Percentiles rank a stretch among this genome's conserved stretches.
Evolutionary conservation across 2,329 filamentous ascomycete species (phyloP).

Genomic region (Apiospora pterosperma): DNA sequence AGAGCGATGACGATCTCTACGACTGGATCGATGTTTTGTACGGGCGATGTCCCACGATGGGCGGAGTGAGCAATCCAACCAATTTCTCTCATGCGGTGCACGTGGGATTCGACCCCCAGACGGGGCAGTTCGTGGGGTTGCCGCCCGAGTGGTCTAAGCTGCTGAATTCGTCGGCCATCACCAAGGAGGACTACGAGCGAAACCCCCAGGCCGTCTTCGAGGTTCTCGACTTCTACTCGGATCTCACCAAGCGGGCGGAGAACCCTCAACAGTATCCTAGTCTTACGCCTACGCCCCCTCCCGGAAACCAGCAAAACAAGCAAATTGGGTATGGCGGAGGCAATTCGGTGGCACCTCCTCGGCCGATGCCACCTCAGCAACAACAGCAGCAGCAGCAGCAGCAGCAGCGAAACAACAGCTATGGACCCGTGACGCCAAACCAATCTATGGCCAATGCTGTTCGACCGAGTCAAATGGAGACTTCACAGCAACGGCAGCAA

Average conservation of each 20-base stretch:
- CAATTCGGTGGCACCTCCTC: slow-evolving; percentile 63
- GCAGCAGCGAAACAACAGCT: slow-evolving; percentile 31
- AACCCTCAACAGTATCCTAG: slow-evolving; percentile 67
- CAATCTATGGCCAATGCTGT: slow-evolving; percentile 35
- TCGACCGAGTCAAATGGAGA: slow-evolving; percentile 42
- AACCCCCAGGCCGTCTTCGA: slow-evolving; percentile 86
- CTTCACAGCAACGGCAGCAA: slow-evolving; percentile 52
- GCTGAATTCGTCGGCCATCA: slow-evolving; percentile 92
- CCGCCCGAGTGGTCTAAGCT: slow-evolving; percentile 97
- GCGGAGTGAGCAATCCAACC: slow-evolving; percentile 95
- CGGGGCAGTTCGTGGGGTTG: slow-evolving; percentile 89
- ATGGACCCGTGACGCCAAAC: slow-evolving; percentile 33
- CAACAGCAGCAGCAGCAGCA: slow-evolving; percentile 17
- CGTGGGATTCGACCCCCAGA: slow-evolving; percentile 94
- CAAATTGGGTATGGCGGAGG: slow-evolving; percentile 58
- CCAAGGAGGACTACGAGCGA: slow-evolving; percentile 97
- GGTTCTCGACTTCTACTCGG: slow-evolving; percentile 81
- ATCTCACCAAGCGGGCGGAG: slow-evolving; percentile 72
- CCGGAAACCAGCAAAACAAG: slow-evolving; percentile 55
- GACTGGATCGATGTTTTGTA: slow-evolving; percentile 99
- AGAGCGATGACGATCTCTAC: slow-evolving; percentile 94
- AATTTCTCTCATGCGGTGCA: slow-evolving; percentile 98
- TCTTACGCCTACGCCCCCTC: slow-evolving; percentile 64
- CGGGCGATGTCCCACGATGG: slow-evolving; percentile 93
- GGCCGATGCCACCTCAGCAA: slow-evolving; percentile 59